These are phyloP conservation scores for Backusella macrospora DNA, from an alignment of 192 early-diverging fungal genomes.

Conservation along the genomic window DNA sequence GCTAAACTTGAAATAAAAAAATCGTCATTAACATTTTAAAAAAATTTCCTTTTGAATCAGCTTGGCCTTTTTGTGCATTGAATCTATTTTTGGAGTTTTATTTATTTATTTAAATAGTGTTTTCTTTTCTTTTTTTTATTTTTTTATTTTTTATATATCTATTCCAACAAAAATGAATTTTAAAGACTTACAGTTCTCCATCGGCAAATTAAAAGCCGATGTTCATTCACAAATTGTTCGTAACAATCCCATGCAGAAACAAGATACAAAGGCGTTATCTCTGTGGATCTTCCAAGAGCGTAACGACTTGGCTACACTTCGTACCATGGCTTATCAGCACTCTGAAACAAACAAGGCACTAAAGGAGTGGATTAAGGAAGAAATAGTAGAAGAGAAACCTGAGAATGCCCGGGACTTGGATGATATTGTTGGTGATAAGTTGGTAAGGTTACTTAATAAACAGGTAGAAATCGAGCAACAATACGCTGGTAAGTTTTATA, in stretches of 20 bases:
- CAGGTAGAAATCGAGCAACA: constrained; percentile 37
- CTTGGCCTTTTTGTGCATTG: constrained; percentile 7
- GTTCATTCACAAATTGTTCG: constrained; percentile 32
- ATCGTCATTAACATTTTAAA: neutral
- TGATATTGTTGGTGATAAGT: constrained; percentile 40
- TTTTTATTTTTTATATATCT: neutral
- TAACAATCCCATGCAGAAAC: constrained; percentile 37
- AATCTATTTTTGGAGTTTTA: neutral
- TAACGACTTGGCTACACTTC: constrained; percentile 28
- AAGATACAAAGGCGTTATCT: constrained; percentile 37
- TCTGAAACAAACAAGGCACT: constrained; percentile 37
- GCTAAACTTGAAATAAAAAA: constrained; percentile 12
- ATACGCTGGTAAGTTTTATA: constrained; percentile 35
- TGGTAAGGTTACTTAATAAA: constrained; percentile 35
- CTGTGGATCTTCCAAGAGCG: constrained; percentile 40
- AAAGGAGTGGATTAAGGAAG: constrained; percentile 35
- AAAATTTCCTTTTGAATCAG: constrained; percentile 1
- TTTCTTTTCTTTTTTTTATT: neutral
- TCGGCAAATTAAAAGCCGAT: constrained; percentile 37
- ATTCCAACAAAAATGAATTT: constrained; percentile 28
- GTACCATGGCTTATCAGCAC: constrained; percentile 35
- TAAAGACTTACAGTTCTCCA: constrained; percentile 37
- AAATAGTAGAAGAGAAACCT: constrained; percentile 20
- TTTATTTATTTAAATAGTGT: neutral
- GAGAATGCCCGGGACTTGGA: constrained; percentile 27